Evolutionary conservation across 179 eudicot genomes (phyloP).

Genomic region (Spinacia oleracea): DNA sequence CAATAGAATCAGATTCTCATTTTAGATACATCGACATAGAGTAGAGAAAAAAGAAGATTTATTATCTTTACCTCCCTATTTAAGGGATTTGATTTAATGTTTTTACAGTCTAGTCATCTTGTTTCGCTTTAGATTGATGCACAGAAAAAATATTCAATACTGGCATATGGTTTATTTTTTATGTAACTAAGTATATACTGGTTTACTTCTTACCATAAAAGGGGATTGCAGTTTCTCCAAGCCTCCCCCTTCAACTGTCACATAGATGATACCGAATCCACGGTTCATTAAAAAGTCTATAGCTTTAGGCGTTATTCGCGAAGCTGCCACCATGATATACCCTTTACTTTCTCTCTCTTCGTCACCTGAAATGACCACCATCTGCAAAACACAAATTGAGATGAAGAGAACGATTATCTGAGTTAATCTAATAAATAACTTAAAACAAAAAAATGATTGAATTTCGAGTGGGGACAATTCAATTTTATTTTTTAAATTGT

Average conservation of each 20-base stretch:
- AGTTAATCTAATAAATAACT: not conserved
- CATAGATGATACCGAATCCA: conserved; percentile 87
- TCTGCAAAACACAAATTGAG: conserved; percentile 39
- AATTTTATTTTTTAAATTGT: no score
- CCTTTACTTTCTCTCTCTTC: conserved; percentile 90
- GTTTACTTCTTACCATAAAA: conserved; percentile 59
- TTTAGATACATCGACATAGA: not conserved
- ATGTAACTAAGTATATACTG: conserved; percentile 71
- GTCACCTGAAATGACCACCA: conserved; percentile 74
- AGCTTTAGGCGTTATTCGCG: conserved; percentile 69
- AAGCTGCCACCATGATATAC: conserved; percentile 80
- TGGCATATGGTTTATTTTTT: conserved; percentile 63
- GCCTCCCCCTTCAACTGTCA: conserved; percentile 73
- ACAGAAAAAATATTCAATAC: not conserved
- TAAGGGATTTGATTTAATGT: not conserved
- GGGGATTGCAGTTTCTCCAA: conserved; percentile 72
- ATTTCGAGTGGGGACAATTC: not conserved
- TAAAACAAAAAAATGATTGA: not conserved
- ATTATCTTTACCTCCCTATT: not conserved
- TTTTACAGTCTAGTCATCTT: no score
- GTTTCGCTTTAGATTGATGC: not conserved
- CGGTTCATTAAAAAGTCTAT: conserved; percentile 77
- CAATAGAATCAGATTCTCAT: not conserved
- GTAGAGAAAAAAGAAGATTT: not conserved
- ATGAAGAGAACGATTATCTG: not conserved